Conservation (phyloP, 768 basidiomycete species). For the Asterophora lycoperdoides region DNA sequence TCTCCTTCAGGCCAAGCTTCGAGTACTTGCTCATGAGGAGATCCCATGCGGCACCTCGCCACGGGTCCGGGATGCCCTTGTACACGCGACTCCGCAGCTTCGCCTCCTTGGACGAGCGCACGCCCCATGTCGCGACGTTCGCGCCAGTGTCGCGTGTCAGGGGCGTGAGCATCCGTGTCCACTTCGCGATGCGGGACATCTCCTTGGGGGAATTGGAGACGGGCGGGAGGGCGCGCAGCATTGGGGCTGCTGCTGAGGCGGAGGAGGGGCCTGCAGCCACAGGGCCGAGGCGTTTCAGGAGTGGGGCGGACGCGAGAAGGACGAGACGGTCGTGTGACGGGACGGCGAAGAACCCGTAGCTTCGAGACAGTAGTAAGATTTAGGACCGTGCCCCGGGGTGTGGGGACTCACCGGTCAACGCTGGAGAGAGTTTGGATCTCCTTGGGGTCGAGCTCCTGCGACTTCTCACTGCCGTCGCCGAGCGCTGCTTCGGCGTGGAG, state of each 20-base stretch:
- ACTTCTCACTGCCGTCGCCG: slow-evolving; percentile 56
- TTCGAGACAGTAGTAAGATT: slow-evolving; percentile 26
- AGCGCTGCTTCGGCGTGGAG: slow-evolving; percentile 52
- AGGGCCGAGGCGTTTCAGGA: slow-evolving; percentile 52
- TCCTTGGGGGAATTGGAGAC: slow-evolving; percentile 58
- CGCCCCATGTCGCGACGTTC: slow-evolving; percentile 69
- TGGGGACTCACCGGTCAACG: slow-evolving; percentile 75
- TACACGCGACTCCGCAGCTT: slow-evolving; percentile 77
- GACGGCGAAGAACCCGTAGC: slow-evolving; percentile 88
- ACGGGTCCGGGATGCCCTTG: slow-evolving; percentile 96
- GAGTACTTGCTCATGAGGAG: slow-evolving; percentile 61
- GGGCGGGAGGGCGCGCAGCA: slow-evolving; percentile 46
- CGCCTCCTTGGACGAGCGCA: slow-evolving; percentile 58
- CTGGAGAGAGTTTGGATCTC: slow-evolving; percentile 70
- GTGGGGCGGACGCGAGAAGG: slow-evolving; percentile 57
- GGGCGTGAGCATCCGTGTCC: slow-evolving; percentile 87
- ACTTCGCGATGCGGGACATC: slow-evolving; percentile 75
- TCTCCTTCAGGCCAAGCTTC: slow-evolving; percentile 39
- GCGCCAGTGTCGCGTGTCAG: slow-evolving; percentile 67
- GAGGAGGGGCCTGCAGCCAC: slow-evolving; percentile 42
- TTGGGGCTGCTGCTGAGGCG: slow-evolving; percentile 41
- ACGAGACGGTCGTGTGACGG: slow-evolving; percentile 84
- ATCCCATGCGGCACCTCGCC: slow-evolving; percentile 92
- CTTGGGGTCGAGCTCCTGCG: slow-evolving; percentile 60
- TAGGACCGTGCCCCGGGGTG: neutral